These are phyloP conservation scores for Acephala macrosclerotiorum DNA, from an alignment of 2,329 filamentous ascomycete genomes.

Conservation along the genomic window DNA sequence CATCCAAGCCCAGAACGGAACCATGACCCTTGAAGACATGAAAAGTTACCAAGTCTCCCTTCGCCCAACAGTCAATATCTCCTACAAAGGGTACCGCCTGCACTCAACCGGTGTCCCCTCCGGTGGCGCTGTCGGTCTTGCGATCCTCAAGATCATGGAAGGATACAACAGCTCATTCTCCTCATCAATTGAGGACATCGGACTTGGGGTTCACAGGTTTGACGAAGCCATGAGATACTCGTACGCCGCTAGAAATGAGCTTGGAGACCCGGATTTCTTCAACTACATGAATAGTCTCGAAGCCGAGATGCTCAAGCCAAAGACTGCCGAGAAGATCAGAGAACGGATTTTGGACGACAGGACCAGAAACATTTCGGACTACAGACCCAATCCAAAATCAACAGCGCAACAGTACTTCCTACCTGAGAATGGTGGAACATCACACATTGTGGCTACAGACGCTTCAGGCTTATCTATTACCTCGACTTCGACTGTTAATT, in stretches of 20 bases:
- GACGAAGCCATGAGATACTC: constrained; percentile 91
- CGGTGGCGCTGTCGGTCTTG: constrained; percentile 73
- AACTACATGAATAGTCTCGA: constrained; percentile 69
- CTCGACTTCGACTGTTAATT: constrained; percentile 86
- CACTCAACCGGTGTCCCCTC: constrained; percentile 76
- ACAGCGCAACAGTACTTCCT: constrained; percentile 71
- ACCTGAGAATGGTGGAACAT: constrained; percentile 76
- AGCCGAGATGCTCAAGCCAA: constrained; percentile 67
- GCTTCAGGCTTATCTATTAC: constrained; percentile 76
- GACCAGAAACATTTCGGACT: constrained; percentile 76
- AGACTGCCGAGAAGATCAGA: constrained; percentile 66
- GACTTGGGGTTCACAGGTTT: constrained; percentile 81
- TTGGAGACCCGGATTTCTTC: constrained; percentile 85
- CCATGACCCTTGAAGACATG: constrained; percentile 72
- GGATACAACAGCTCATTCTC: constrained; percentile 59
- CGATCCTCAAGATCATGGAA: constrained; percentile 81
- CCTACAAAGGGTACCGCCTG: constrained; percentile 75
- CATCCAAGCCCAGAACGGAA: constrained; percentile 64
- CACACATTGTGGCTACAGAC: constrained; percentile 77
- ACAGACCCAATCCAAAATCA: constrained; percentile 49
- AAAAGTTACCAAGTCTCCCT: constrained; percentile 70
- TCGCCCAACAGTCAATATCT: constrained; percentile 67
- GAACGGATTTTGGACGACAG: constrained; percentile 72
- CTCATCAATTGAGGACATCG: constrained; percentile 48
- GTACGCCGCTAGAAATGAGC: constrained; percentile 78